phyloP scores from a whole-genome alignment of 306 rosid species.

The Geum urbanum region DNA sequence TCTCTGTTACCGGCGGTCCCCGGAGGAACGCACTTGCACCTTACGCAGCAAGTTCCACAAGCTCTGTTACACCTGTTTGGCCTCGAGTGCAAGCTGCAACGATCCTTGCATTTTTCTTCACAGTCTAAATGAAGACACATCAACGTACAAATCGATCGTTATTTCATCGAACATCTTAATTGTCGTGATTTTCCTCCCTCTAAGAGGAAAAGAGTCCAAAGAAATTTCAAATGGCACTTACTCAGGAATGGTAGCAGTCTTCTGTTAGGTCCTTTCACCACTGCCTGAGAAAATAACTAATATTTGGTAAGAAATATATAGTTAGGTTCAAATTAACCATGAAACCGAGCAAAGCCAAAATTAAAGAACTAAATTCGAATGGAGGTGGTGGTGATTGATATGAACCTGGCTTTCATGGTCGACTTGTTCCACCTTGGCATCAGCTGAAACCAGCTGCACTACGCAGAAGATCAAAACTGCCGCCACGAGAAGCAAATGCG shows the following conservation, averaged over 20 bases:
- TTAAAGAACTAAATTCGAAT: not conserved
- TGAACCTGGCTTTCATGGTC: too few species aligned
- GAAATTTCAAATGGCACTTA: not conserved
- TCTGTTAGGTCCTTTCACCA: slow-evolving; percentile 31
- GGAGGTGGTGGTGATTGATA: not conserved
- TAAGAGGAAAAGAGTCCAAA: not conserved
- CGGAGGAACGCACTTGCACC: slow-evolving; percentile 49
- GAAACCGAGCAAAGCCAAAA: not conserved
- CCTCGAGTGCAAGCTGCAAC: slow-evolving; percentile 41
- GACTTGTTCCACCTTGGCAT: slow-evolving; percentile 9
- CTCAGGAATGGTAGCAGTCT: slow-evolving; percentile 27
- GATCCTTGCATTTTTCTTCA: slow-evolving; percentile 18
- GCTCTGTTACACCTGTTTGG: slow-evolving; percentile 37
- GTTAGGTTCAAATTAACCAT: too few species aligned
- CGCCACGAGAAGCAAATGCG: slow-evolving; percentile 22
- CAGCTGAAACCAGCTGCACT: slow-evolving; percentile 21
- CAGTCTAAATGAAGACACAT: slow-evolving; percentile 21
- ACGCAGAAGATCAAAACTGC: slow-evolving; percentile 19
- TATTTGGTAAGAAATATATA: not conserved
- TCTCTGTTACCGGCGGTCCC: slow-evolving; percentile 44
- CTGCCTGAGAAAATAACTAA: not conserved
- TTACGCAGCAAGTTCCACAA: slow-evolving; percentile 37
- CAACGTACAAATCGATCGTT: not conserved
- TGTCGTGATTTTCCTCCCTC: not conserved
- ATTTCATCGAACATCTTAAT: not conserved